Evolutionary conservation across 2,329 filamentous ascomycete genomes (phyloP), one percentile per base, ranked within the genome.

Genomic region (Thelonectria olida): DNA sequence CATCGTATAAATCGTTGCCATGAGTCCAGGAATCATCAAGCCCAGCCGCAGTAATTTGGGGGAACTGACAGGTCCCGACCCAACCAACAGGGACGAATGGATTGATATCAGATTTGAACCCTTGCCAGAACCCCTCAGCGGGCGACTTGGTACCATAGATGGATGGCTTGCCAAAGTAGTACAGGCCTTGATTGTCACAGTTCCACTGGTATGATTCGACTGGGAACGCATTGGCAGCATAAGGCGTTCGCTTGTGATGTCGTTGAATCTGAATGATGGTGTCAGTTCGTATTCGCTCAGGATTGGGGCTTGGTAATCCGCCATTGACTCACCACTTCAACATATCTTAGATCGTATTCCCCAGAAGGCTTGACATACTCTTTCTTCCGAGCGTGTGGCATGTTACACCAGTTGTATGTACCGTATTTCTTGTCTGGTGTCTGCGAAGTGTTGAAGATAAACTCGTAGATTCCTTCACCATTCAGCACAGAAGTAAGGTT

Each of bases 221-320:
- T 0, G 92, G 92, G 69, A 96, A 95, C 0, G 88, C 87, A 73
- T 96, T 96, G 54, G 84, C 82, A 2, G 90, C 86, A 73, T 96
- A 96, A 0, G 92, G 92, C 0, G 92, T 96, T 20, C 92, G 86
- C 74, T 96, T 96, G 76, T 96, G 92, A 73, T 96, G 92, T 52
- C 92, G 86, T 72, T 96, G 92, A 50, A 94, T 90, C 83, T 89
- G n/a, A 19, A 12, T 28, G 20, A 27, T 22, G 5, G 39, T 19
- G 27, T 63, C 4, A 52, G 36, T 48, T 15, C 10, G n/a, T 25
- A 9, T 7, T 13, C 25, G 7, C 2, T 25, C 19, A 23, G 36
- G 13, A 15, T n/a, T 12, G 20, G 48, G 49, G n/a, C n/a, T n/a
- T n/a, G n/a, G n/a, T n/a, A n/a, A n/a, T n/a, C n/a, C n/a, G n/a